Evolutionary conservation across 2,329 filamentous ascomycete genomes (phyloP).

Genomic region (Fusarium miscanthi): DNA sequence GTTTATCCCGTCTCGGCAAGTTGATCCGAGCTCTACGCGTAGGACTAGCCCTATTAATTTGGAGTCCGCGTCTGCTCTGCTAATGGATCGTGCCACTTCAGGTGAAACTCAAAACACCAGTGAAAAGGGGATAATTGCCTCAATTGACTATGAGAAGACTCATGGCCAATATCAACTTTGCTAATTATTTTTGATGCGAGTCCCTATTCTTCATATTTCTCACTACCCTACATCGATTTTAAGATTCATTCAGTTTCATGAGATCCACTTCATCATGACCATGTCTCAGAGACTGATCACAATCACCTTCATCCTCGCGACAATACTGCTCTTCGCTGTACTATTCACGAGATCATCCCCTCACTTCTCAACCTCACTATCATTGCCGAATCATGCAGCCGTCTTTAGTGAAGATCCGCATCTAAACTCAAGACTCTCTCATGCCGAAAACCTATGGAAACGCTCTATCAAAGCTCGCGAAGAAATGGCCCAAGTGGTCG

Average conservation of each 20-base stretch:
- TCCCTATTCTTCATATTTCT: background rate
- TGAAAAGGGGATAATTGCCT: background rate
- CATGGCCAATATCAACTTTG: rapidly evolving
- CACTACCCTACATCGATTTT: background rate
- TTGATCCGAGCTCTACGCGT: background rate
- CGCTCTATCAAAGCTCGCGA: background rate
- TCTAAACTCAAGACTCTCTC: background rate
- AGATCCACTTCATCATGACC: background rate
- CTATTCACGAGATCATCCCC: background rate
- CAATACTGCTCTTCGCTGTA: background rate
- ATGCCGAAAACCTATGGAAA: background rate
- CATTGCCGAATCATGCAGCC: rapidly evolving
- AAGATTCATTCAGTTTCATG: too few relatives aligned
- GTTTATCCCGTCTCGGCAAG: background rate
- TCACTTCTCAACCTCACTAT: background rate
- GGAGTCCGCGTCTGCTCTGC: background rate
- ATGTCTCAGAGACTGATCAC: background rate
- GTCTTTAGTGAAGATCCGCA: background rate
- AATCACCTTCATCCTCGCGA: background rate
- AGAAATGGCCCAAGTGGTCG: background rate
- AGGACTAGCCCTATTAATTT: background rate
- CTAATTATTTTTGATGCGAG: too few relatives aligned
- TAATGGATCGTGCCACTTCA: background rate
- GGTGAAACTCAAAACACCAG: background rate
- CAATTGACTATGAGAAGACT: rapidly evolving